A percentile compares a stretch with the other conserved stretches of the same genome.
phyloP scores from a whole-genome alignment of 2,329 filamentous ascomycete genomes.

The Colletotrichum spaethianum region DNA sequence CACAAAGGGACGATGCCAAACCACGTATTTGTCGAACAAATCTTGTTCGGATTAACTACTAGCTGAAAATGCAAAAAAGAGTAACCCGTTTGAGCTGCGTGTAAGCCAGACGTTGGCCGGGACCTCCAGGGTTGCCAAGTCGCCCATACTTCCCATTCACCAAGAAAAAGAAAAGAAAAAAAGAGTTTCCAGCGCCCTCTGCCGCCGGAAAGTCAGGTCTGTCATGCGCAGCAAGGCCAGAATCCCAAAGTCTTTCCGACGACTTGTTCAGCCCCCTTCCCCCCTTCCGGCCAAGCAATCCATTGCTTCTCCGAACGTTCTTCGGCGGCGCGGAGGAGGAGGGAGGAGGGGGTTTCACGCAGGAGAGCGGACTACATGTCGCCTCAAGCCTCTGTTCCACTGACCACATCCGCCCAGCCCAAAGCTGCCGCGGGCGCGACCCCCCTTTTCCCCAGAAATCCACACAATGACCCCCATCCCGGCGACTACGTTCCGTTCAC shows the following conservation, averaged over 20 bases:
- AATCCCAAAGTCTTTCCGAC: conserved; percentile 16
- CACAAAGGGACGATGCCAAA: neutral
- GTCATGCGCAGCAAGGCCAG: conserved; percentile 32
- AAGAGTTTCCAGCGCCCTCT: conserved; percentile 49
- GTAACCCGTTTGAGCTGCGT: conserved; percentile 57
- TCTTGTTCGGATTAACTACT: conserved; percentile 60
- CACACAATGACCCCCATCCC: conserved; percentile 41
- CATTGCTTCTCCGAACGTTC: conserved; percentile 22
- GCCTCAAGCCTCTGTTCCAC: conserved; percentile 22
- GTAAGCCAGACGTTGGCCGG: conserved; percentile 51
- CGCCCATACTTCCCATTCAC: conserved; percentile 9
- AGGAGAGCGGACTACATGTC: conserved; percentile 34
- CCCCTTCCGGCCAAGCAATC: conserved; percentile 3
- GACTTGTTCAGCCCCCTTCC: conserved; percentile 14
- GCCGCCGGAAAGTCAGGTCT: conserved; percentile 10
- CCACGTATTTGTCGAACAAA: conserved; percentile 31
- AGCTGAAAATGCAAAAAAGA: conserved; percentile 51
- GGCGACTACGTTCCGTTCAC: conserved; percentile 21
- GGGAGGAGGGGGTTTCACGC: conserved; percentile 18
- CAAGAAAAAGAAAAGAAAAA: conserved; percentile 49
- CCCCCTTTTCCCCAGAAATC: conserved; percentile 18
- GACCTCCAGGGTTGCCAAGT: conserved; percentile 46
- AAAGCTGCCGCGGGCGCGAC: conserved; percentile 26
- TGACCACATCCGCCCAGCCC: neutral
- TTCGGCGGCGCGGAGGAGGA: neutral